These are phyloP conservation scores for Salix udensis DNA, from an alignment of 345 rosid species.

Conservation along the genomic window DNA sequence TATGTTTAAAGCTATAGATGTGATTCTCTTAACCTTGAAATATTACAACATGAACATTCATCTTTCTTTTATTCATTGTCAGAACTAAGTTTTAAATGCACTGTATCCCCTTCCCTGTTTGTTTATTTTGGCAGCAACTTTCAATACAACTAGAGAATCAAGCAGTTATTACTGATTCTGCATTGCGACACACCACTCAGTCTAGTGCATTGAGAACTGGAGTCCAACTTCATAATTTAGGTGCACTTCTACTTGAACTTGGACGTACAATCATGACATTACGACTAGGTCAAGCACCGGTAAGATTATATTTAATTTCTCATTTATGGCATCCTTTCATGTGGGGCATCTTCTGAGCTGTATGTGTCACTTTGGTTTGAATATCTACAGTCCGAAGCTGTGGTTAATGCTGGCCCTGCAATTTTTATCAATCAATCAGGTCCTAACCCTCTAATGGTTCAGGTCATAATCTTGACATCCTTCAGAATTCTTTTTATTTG, in stretches of 20 bases:
- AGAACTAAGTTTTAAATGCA: not conserved
- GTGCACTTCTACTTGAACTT: conserved; percentile 71
- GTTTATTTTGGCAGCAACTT: conserved; percentile 45
- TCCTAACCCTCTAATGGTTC: conserved; percentile 84
- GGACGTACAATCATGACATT: conserved; percentile 73
- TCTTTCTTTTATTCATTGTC: conserved; percentile 8
- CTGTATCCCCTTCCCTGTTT: not conserved
- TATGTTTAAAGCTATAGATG: not conserved
- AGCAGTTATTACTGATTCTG: conserved; percentile 41
- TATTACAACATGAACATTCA: not conserved
- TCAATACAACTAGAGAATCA: conserved; percentile 53
- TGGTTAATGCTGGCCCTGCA: conserved; percentile 79
- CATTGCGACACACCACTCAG: conserved; percentile 35
- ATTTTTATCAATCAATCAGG: conserved; percentile 61
- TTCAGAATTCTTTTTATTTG: not conserved
- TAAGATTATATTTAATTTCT: conserved; percentile 25
- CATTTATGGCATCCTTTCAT: not conserved
- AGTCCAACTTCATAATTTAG: conserved; percentile 48
- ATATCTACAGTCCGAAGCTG: conserved; percentile 63
- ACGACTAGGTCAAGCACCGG: conserved; percentile 68
- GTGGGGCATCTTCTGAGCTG: not conserved
- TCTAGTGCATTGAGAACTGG: conserved; percentile 50
- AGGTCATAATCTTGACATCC: conserved; percentile 36
- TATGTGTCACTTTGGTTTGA: conserved; percentile 7
- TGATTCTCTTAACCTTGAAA: not conserved